These are phyloP conservation scores for Boletus reticuloceps DNA, from an alignment of 768 basidiomycete genomes.

Conservation along the genomic window DNA sequence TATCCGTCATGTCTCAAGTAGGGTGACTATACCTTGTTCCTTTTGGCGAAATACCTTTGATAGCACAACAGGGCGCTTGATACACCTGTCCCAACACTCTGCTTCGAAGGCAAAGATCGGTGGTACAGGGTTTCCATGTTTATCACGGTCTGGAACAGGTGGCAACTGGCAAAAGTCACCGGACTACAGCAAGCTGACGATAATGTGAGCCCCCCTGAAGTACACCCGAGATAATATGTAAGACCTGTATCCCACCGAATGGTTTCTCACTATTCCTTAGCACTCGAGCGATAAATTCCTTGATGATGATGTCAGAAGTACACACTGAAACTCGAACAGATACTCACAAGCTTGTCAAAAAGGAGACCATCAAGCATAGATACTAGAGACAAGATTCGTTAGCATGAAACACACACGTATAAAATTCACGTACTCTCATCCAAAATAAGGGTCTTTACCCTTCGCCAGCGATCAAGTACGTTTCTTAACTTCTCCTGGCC, in stretches of 20 bases:
- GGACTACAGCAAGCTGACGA: conserved; percentile 69
- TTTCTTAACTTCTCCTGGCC: conserved; percentile 36
- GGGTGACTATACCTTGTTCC: conserved; percentile 54
- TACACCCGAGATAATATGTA: background rate
- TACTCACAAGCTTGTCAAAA: conserved; percentile 75
- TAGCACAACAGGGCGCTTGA: conserved; percentile 53
- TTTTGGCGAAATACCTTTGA: conserved; percentile 86
- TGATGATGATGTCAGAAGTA: conserved; percentile 18
- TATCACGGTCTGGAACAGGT: conserved; percentile 59
- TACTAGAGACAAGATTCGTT: conserved; percentile 42
- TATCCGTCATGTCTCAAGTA: background rate
- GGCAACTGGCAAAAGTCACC: conserved; percentile 94
- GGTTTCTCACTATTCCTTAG: conserved; percentile 53
- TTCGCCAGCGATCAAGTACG: conserved; percentile 60
- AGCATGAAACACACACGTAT: background rate
- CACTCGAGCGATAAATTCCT: conserved; percentile 63
- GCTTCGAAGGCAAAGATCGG: conserved; percentile 80
- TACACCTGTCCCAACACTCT: conserved; percentile 62
- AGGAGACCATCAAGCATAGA: conserved; percentile 84
- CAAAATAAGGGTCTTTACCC: conserved; percentile 66
- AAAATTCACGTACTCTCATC: conserved; percentile 66
- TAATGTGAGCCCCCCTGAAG: background rate
- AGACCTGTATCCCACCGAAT: conserved; percentile 86
- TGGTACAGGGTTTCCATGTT: conserved; percentile 46
- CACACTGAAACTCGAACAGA: conserved; percentile 32